These are phyloP conservation scores for Arachis monticola DNA, from an alignment of 331 rosid species.

Conservation along the genomic window DNA sequence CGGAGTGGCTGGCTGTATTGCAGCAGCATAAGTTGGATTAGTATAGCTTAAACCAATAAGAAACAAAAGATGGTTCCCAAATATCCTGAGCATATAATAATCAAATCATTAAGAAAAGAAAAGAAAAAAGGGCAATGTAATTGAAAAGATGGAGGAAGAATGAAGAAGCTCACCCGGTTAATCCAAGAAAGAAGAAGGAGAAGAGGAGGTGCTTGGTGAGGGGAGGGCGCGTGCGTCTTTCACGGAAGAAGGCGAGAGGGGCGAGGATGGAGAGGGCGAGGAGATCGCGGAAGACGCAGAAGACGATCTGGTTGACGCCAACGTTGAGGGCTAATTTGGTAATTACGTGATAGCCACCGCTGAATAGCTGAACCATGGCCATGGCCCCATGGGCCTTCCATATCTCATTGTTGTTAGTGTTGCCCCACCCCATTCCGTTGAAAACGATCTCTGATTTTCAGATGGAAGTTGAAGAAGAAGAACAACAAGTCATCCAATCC, in stretches of 20 bases:
- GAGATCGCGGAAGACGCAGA: conserved; percentile 86
- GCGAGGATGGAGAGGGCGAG: conserved; percentile 86
- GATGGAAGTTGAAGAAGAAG: no score
- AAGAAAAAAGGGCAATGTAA: not conserved
- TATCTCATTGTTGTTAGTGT: conserved; percentile 18
- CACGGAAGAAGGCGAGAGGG: conserved; percentile 82
- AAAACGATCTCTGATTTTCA: no score
- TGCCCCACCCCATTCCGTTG: not conserved
- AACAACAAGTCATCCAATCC: no score
- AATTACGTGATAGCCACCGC: conserved; percentile 87
- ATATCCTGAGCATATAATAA: conserved; percentile 62
- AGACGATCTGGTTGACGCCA: conserved; percentile 84
- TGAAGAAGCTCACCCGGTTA: conserved; percentile 76
- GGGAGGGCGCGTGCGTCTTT: conserved; percentile 80
- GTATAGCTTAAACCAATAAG: conserved; percentile 97
- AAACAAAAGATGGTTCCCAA: conserved; percentile 97
- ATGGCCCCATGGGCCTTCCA: conserved; percentile 70
- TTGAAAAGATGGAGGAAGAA: not conserved
- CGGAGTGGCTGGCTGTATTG: conserved; percentile 93
- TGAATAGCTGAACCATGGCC: conserved; percentile 76
- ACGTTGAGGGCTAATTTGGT: conserved; percentile 89
- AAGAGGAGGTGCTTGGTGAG: conserved; percentile 61
- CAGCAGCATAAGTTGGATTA: conserved; percentile 97
- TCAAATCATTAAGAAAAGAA: conserved; percentile 36
- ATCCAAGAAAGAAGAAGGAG: conserved; percentile 89